These are phyloP conservation scores for Flaveria trinervia DNA, from an alignment of 129 eudicot genomes.

Conservation along the genomic window DNA sequence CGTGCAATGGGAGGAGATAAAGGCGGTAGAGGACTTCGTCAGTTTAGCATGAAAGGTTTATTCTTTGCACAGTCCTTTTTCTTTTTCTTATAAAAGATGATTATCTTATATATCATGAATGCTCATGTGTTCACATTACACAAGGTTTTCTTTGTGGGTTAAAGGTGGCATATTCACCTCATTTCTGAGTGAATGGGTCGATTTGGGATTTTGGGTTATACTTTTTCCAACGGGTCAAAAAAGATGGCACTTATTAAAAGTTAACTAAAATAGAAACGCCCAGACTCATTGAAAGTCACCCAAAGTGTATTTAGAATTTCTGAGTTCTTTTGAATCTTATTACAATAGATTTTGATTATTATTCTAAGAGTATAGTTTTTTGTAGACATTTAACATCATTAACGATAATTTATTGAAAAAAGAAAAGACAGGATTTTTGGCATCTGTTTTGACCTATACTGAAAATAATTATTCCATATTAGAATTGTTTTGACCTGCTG, in stretches of 20 bases:
- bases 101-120: background rate
- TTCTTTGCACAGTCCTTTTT: background rate
- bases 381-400: conserved; percentile 5
- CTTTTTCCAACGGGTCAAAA: background rate
- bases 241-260: background rate
- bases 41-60: conserved; percentile 93
- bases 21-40: conserved; percentile 89
- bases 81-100: background rate
- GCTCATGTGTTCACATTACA: background rate
- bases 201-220: conserved; percentile 17
- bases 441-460: background rate
- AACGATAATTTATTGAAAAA: too few relatives aligned
- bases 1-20: conserved; percentile 84
- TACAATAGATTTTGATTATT: background rate
- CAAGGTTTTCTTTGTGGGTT: background rate
- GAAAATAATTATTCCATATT: background rate
- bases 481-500: background rate
- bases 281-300: background rate
- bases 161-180: background rate
- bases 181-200: background rate
- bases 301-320: background rate
- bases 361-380: background rate
- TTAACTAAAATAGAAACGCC: background rate
- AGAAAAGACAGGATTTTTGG: background rate
- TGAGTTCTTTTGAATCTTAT: background rate